Evolutionary conservation across 805 yeast species (phyloP), one percentile per base, ranked within the genome.

Genomic region (Maudiozyma saulgeensis): DNA sequence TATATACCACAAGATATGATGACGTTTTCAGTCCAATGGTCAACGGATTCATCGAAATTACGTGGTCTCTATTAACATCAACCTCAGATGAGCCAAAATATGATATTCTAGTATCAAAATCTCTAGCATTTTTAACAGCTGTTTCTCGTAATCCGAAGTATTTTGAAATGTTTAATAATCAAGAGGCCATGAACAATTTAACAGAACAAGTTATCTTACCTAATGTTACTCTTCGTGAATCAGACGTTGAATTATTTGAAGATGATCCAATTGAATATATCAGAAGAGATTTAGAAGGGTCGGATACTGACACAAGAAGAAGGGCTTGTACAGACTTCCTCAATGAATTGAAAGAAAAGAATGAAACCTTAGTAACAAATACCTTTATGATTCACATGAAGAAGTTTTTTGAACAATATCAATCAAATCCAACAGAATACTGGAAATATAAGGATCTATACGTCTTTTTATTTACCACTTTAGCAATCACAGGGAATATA

Each of bases 261-360:
- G 99, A 93, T 68, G 99, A 93, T 63, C 99, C 99, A 37, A 84
- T 93, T 48, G 95, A 87, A 59, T 93, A 76, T 63, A 90, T 90
- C 19, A 78, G 98, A 60, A 77, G 96, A 53, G 99, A 93, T 66
- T 73, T 95, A 43, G 99, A 95, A 68, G 98, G 98, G 6, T 82
- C 96, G 0, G 98, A 91, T 63, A 78, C 84, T 13, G 98, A 90
- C 61, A 84, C 96, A 1, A 79, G 99, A 67, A 78, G 97, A 67
- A 80, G 95, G 57, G 81, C 96, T 0, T 82, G 97, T n/a, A 87
- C 95, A 1, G 97, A 88, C 60, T 89, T 93, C 61, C 71, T 93
- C 56, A 79, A 95, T 53, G 96, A 88, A 58, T 75, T 93, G 57
- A 87, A 89, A 58, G 86, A 81, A 44, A 82, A 81, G 48, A 81